Percentiles rank a stretch among this genome's conserved stretches.
These are phyloP conservation scores for Amaranthus palmeri DNA, from an alignment of 148 eudicot genomes.

Conservation along the genomic window DNA sequence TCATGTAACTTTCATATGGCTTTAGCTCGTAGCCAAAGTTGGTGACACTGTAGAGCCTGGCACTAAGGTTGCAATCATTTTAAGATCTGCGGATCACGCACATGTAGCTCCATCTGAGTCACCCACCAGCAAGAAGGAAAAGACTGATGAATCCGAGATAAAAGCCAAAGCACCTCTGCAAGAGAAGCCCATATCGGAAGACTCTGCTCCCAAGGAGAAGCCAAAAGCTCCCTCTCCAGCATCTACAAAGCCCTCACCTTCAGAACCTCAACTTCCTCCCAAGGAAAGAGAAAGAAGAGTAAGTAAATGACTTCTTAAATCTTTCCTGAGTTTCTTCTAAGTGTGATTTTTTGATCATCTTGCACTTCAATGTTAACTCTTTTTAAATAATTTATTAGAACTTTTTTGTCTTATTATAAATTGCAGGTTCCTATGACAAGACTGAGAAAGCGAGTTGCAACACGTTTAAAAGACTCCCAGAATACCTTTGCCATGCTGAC, in stretches of 20 bases:
- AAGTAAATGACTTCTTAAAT: conserved; percentile 20
- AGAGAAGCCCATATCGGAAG: conserved; percentile 47
- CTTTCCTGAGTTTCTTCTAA: not conserved
- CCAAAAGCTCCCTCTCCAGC: conserved; percentile 51
- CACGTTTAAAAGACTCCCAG: conserved; percentile 90
- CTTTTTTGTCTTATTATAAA: not conserved
- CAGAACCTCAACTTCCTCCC: conserved; percentile 91
- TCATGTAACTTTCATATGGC: conserved; percentile 8
- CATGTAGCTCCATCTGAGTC: conserved; percentile 80
- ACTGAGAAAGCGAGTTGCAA: conserved; percentile 90
- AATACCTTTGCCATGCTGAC: conserved; percentile 95
- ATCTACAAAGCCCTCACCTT: conserved; percentile 52
- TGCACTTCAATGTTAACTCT: not conserved
- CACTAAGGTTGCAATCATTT: conserved; percentile 70
- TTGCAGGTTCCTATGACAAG: conserved; percentile 95
- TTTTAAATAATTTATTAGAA: not conserved
- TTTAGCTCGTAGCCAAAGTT: conserved; percentile 74
- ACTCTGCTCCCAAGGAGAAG: conserved; percentile 40
- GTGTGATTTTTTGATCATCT: not conserved
- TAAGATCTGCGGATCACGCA: conserved; percentile 58
- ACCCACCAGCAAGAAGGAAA: conserved; percentile 42
- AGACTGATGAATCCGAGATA: conserved; percentile 33
- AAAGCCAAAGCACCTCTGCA: conserved; percentile 45
- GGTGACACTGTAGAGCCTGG: conserved; percentile 98
- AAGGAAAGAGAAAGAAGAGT: conserved; percentile 98